Evolutionary conservation across 2,329 filamentous ascomycete genomes (phyloP).

Genomic region (Lomentospora prolificans): DNA sequence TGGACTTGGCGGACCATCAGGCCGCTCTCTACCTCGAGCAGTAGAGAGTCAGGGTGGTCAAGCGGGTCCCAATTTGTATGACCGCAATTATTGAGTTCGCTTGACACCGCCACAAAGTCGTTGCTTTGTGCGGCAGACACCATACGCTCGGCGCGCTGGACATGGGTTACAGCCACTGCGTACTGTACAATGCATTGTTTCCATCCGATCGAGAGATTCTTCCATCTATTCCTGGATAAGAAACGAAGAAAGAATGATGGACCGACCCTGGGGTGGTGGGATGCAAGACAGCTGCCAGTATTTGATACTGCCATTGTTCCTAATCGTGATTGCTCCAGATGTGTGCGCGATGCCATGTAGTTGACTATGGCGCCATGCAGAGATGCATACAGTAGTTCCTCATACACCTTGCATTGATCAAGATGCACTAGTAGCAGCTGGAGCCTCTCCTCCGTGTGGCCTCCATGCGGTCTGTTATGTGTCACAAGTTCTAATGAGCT

Average conservation of each 20-base stretch:
- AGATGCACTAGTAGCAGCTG: too few relatives aligned
- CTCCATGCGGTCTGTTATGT: too few relatives aligned
- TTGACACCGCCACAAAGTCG: constrained; percentile 23
- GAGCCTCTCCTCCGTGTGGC: neutral
- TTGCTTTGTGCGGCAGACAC: constrained; percentile 12
- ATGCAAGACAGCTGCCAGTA: neutral
- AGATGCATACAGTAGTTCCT: too few relatives aligned
- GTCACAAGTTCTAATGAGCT: neutral
- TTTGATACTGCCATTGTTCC: too few relatives aligned
- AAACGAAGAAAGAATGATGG: constrained; percentile 24
- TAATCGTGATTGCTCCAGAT: too few relatives aligned
- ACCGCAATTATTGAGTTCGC: constrained; percentile 38
- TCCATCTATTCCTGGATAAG: constrained; percentile 19
- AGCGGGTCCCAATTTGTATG: constrained; percentile 45
- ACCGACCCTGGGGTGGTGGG: constrained; percentile 19
- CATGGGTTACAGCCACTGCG: constrained; percentile 25
- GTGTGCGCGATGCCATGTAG: too few relatives aligned
- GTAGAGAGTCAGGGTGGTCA: constrained; percentile 46
- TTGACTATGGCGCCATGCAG: too few relatives aligned
- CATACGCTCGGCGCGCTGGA: constrained; percentile 34
- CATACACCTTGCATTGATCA: too few relatives aligned
- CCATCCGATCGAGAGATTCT: constrained; percentile 21
- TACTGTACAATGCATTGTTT: constrained; percentile 26
- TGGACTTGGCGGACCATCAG: constrained; percentile 53
- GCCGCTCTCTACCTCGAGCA: constrained; percentile 55